Evolutionary conservation across 257 asterid genomes (phyloP).

Genomic region (Oldenlandia corymbosa): DNA sequence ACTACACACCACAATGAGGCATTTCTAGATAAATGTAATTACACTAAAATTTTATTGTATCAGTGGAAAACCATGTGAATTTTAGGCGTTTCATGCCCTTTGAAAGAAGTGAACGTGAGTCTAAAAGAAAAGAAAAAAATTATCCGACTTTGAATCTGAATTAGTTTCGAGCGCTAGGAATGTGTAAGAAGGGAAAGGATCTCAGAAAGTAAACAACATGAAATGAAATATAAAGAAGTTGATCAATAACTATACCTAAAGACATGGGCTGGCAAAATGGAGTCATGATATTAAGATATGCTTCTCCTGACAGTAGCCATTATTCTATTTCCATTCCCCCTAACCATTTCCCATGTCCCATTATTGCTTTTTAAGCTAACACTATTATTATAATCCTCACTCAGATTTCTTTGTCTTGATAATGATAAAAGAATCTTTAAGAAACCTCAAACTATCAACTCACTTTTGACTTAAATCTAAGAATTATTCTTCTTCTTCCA

Average conservation of each 20-base stretch:
- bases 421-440: conserved; percentile 39
- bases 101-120: conserved; percentile 5
- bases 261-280: conserved; percentile 23
- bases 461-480: conserved; percentile 41
- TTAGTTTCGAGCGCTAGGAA: too few relatives aligned
- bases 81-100: conserved; percentile 22
- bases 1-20: too few relatives aligned
- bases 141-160: too few relatives aligned
- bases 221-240: conserved; percentile 25
- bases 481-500: conserved; percentile 15
- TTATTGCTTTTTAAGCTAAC: conserved; percentile 9
- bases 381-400: conserved; percentile 20
- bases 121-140: conserved; percentile 23
- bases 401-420: conserved; percentile 35
- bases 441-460: conserved; percentile 25
- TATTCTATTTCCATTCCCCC: conserved; percentile 27
- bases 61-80: conserved; percentile 33
- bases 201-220: too few relatives aligned
- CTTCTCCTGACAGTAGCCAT: conserved; percentile 22
- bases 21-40: too few relatives aligned
- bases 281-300: neutral
- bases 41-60: too few relatives aligned
- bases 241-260: conserved; percentile 12
- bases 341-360: conserved; percentile 9
- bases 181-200: too few relatives aligned